These are phyloP conservation scores for Mucor velutinosus DNA, from an alignment of 371 early-diverging fungal species.

Conservation along the genomic window DNA sequence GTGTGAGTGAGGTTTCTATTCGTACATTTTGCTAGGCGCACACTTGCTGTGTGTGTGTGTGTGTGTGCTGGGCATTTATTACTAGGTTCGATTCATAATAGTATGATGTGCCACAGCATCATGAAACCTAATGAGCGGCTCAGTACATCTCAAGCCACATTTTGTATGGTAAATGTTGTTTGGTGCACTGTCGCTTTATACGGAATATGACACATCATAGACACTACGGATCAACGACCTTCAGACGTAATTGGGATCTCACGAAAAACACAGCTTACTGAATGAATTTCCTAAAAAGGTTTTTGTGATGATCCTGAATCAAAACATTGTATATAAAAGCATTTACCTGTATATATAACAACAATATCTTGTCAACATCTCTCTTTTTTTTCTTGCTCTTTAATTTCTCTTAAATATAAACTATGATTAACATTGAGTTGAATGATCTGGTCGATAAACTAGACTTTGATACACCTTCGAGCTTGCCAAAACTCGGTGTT, in stretches of 20 bases:
- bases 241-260: too few relatives aligned
- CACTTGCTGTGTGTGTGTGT: too few relatives aligned
- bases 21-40: not conserved
- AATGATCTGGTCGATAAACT: slow-evolving; percentile 4
- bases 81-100: not conserved
- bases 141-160: not conserved
- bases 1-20: not conserved
- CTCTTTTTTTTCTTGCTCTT: not conserved
- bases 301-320: not conserved
- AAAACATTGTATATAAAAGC: not conserved
- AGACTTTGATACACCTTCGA: slow-evolving; percentile 26
- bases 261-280: not conserved
- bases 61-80: too few relatives aligned
- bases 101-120: not conserved
- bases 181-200: not conserved
- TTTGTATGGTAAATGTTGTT: not conserved
- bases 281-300: not conserved
- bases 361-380: not conserved
- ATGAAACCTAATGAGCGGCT: not conserved
- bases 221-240: not conserved
- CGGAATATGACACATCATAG: not conserved
- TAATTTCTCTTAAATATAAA: not conserved
- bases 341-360: too few relatives aligned
- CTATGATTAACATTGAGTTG: not conserved
- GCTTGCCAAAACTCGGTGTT: slow-evolving; percentile 30